A percentile compares a stretch with the other conserved stretches of the same genome.
phyloP scores from a whole-genome alignment of 1,284 basidiomycete species.

The Cryptococcus wingfieldii region DNA sequence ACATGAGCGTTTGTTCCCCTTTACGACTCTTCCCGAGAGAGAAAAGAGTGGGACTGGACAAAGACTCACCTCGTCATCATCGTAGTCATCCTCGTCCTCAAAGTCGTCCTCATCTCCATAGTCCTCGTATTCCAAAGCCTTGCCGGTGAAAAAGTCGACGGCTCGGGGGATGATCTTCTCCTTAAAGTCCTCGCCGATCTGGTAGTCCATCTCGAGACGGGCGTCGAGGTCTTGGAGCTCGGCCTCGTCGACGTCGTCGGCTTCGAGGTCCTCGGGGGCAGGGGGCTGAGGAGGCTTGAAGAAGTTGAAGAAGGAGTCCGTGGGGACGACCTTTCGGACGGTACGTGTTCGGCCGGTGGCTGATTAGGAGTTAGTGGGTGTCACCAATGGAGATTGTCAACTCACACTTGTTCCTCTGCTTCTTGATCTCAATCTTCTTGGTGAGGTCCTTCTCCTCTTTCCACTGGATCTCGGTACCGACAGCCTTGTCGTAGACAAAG shows the following conservation, averaged over 20 bases:
- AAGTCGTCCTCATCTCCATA: constrained; percentile 66
- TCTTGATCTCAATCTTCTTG: constrained; percentile 97
- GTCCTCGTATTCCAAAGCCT: constrained; percentile 84
- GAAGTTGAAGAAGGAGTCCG: constrained; percentile 97
- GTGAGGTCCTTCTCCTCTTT: constrained; percentile 98
- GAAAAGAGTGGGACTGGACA: constrained; percentile 5
- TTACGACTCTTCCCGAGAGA: not conserved
- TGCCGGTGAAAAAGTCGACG: constrained; percentile 93
- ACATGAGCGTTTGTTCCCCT: constrained; percentile 12
- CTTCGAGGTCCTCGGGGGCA: constrained; percentile 63
- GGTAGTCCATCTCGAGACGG: constrained; percentile 93
- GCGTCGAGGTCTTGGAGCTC: constrained; percentile 86
- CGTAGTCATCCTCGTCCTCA: constrained; percentile 58
- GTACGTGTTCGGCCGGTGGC: constrained; percentile 90
- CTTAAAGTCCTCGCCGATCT: constrained; percentile 97
- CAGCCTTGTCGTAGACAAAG: constrained; percentile 90
- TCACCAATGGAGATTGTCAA: constrained; percentile 12
- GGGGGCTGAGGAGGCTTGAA: constrained; percentile 82
- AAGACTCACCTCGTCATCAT: constrained; percentile 38
- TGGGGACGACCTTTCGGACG: constrained; percentile 79
- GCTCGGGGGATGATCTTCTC: constrained; percentile 96
- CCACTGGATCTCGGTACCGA: constrained; percentile 89
- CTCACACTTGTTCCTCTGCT: constrained; percentile 96
- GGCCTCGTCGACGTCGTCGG: constrained; percentile 75
- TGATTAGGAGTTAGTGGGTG: constrained; percentile 38